Evolutionary conservation across 805 yeast genomes (phyloP), one percentile per base, ranked within the genome.

Genomic region (Kodamaea lidongshanica): DNA sequence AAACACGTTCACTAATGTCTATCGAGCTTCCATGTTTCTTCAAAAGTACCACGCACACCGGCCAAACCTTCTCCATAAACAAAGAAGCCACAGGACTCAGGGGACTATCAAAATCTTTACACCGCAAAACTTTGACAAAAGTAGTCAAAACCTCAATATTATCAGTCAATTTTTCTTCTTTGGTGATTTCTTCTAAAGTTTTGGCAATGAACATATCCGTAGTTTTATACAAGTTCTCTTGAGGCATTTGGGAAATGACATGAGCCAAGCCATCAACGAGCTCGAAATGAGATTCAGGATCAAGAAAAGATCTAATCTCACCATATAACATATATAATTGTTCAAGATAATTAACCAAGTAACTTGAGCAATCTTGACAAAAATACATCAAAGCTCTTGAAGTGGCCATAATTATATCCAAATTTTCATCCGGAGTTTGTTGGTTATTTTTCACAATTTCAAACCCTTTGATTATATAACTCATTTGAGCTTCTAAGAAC

Each of bases 311-410:
- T 28, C 65, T 62, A 6, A 70, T 62, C 31, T 61, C 62, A 30
- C 72, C 71, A 56, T 86, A 89, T 37, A 92, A 77, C 40, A 73
- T 67, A 43, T 79, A 76, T 34, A 92, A 65, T 52, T 86, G 94
- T 32, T 77, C 85, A 42, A 86, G 61, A 50, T 72, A 84, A 27
- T 70, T 70, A 12, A 77, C 71, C 42, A 92, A 60, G 10, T 77
- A 62, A 8, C 54, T 46, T 0, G 88, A 72, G 48, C 98, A 92
- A 56, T 94, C 98, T 48, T 84, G 82, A 59, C 96, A 88, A 48
- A 92, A 85, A 50, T 77, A 89, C 88, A 86, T 85, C 46, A 92
- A 67, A 0, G 99, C 94, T 55, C 84, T 88, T 0, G 96, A 80
- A 0, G 96, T 85, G 1, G 98, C 96, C 16, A 80, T 72, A 14